phyloP scores from a whole-genome alignment of 371 early-diverging fungal genomes.

The Dichotomocladium elegans region DNA sequence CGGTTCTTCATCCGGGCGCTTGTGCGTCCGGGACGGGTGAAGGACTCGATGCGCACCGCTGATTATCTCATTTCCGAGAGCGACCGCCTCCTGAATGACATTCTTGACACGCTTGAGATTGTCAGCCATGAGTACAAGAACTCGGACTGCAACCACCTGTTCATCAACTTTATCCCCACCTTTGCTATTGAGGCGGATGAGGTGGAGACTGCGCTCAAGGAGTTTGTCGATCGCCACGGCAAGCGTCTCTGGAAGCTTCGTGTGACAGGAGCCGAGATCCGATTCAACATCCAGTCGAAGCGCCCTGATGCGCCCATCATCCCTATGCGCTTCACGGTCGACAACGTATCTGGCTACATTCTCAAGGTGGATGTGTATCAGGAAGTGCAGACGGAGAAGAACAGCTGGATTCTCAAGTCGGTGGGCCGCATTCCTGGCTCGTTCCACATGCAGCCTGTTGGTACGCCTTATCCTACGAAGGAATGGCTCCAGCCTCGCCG shows the following conservation, averaged over 20 bases:
- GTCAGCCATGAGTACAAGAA: slow-evolving; percentile 85
- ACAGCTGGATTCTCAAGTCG: slow-evolving; percentile 73
- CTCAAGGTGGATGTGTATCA: slow-evolving; percentile 89
- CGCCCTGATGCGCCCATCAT: slow-evolving; percentile 62
- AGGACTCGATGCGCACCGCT: slow-evolving; percentile 77
- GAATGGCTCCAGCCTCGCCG: slow-evolving; percentile 96
- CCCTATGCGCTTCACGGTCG: slow-evolving; percentile 89
- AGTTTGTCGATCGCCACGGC: slow-evolving; percentile 92
- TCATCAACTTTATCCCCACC: slow-evolving; percentile 95
- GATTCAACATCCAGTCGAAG: slow-evolving; percentile 82
- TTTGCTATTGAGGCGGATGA: slow-evolving; percentile 86
- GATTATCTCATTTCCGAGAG: slow-evolving; percentile 94
- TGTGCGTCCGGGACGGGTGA: slow-evolving; percentile 87
- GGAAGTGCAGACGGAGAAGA: slow-evolving; percentile 76
- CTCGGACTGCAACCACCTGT: slow-evolving; percentile 97
- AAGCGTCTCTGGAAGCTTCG: slow-evolving; percentile 93
- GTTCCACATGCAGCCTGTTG: slow-evolving; percentile 80
- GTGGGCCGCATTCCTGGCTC: slow-evolving; percentile 70
- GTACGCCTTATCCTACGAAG: slow-evolving; percentile 87
- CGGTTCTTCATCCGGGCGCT: slow-evolving; percentile 97
- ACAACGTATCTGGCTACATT: slow-evolving; percentile 89
- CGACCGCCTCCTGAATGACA: slow-evolving; percentile 87
- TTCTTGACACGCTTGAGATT: slow-evolving; percentile 92
- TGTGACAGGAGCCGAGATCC: slow-evolving; percentile 92
- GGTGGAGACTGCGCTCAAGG: slow-evolving; percentile 81